Evolutionary conservation across 805 yeast genomes (phyloP), one percentile per base, ranked within the genome.

Genomic region (Suhomyces tanzawaensis): DNA sequence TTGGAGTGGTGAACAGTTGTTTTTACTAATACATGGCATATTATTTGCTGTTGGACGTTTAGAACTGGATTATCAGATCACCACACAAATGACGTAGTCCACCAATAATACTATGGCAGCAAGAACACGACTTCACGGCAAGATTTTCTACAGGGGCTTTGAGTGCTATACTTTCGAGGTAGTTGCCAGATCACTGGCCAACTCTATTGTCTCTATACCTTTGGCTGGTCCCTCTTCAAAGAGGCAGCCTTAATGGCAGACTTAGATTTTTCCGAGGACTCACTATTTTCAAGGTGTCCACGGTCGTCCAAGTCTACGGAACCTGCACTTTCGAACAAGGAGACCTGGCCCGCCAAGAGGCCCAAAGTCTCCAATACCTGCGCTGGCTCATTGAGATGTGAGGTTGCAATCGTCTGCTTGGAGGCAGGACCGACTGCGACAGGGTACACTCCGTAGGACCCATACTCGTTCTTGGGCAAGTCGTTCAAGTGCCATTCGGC

Each of bases 391-490:
- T 81, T 74, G 53, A 90, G 69, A 58, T 90, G 95, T 16, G 95
- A 81, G 28, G 85, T 82, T 0, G 96, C 97, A 18, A 79, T 75
- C 0, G 97, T 90, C 47, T 76, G 72, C 59, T 89, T 89, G 7
- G 88, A 80, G 0, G 96, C 91, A 3, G 96, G 95, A 0, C 97
- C 97, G 32, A 90, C 95, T 16, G 95, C 86, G 22, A 87, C 89
- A 0, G 96, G 90, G 57, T 79, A 85, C 34, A 89, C 66, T 12
- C 91, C 85, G 58, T 76, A 76, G 32, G 71, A 57, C 21, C 74
- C 77, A 50, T 66, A 69, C n/a, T 58, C 49, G 49, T 79, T 76
- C 39, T 59, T 61, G 2, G 69, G 64, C 27, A 67, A 57, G 5
- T 66, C 62, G 14, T 69, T 55, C 11, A 55, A 45, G 42, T 62